Conservation (phyloP, 2,329 filamentous ascomycete genomes). For the Aspergillus awamori region DNA sequence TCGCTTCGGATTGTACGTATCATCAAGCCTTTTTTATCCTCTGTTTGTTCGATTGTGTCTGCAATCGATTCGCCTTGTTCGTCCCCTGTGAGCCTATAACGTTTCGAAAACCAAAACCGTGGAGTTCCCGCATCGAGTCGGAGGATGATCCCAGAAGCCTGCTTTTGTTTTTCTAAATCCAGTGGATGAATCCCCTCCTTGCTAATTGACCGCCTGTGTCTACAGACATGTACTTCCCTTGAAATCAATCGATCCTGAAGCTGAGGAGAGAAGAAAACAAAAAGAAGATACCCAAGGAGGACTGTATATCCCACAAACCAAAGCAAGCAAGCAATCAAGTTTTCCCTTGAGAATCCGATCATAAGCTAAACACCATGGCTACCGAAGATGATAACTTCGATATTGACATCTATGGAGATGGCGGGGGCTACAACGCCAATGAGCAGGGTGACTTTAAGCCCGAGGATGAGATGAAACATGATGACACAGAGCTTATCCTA, state of each 20-base stretch:
- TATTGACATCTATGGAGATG: conserved; percentile 71
- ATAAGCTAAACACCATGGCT: conserved; percentile 46
- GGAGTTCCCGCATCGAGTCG: not conserved
- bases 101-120: not conserved
- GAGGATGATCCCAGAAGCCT: no score
- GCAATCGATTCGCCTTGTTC: conserved; percentile 9
- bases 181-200: conserved; percentile 30
- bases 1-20: conserved; percentile 47
- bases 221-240: conserved; percentile 50
- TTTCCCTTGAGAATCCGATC: conserved; percentile 31
- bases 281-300: conserved; percentile 21
- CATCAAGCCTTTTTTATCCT: conserved; percentile 29
- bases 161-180: conserved; percentile 4
- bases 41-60: conserved; percentile 21
- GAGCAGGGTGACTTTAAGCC: conserved; percentile 49
- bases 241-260: conserved; percentile 33
- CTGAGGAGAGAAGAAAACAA: conserved; percentile 16
- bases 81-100: conserved; percentile 1
- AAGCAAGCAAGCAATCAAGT: conserved; percentile 35
- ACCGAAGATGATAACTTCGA: conserved; percentile 70
- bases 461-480: conserved; percentile 37
- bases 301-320: conserved; percentile 42
- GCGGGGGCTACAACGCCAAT: conserved; percentile 50
- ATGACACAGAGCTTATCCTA: conserved; percentile 44
- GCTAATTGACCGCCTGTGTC: conserved; percentile 43